These are phyloP conservation scores for Tulasnella sp. DNA, from an alignment of 768 basidiomycete genomes.

Conservation along the genomic window DNA sequence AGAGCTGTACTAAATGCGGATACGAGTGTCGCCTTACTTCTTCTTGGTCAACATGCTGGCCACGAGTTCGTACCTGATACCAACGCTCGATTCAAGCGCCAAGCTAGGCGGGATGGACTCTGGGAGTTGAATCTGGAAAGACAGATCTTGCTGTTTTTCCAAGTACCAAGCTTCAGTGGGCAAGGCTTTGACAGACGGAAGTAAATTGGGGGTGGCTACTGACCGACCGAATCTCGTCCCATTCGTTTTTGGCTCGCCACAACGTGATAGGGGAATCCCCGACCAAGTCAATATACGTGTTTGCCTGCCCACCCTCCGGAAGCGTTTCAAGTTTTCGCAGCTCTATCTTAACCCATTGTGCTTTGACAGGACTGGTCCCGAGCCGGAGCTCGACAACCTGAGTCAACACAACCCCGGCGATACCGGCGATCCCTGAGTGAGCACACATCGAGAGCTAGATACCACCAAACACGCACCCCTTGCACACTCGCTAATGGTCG, in stretches of 20 bases:
- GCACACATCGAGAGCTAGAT: conserved; percentile 28
- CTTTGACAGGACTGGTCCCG: conserved; percentile 68
- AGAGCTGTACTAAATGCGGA: conserved; percentile 12
- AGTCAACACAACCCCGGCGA: neutral
- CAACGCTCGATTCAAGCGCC: conserved; percentile 72
- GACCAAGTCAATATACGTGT: conserved; percentile 74
- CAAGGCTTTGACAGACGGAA: conserved; percentile 18
- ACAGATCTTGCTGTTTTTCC: conserved; percentile 80
- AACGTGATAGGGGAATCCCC: conserved; percentile 77
- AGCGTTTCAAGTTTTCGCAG: conserved; percentile 85
- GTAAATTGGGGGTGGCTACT: conserved; percentile 31
- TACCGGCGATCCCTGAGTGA: conserved; percentile 25
- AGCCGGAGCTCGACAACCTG: conserved; percentile 85
- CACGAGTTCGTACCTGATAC: conserved; percentile 85
- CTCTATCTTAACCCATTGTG: conserved; percentile 89
- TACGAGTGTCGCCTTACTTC: conserved; percentile 46
- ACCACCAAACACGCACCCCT: conserved; percentile 56
- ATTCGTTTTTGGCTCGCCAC: conserved; percentile 79
- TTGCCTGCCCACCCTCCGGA: conserved; percentile 62
- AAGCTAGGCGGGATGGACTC: conserved; percentile 87
- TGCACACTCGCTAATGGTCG: conserved; percentile 79
- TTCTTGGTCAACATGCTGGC: conserved; percentile 85
- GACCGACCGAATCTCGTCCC: conserved; percentile 63
- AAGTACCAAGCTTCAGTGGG: neutral
- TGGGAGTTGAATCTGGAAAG: conserved; percentile 86